phyloP scores from a whole-genome alignment of 768 basidiomycete species.

The Termitomyces sp. region DNA sequence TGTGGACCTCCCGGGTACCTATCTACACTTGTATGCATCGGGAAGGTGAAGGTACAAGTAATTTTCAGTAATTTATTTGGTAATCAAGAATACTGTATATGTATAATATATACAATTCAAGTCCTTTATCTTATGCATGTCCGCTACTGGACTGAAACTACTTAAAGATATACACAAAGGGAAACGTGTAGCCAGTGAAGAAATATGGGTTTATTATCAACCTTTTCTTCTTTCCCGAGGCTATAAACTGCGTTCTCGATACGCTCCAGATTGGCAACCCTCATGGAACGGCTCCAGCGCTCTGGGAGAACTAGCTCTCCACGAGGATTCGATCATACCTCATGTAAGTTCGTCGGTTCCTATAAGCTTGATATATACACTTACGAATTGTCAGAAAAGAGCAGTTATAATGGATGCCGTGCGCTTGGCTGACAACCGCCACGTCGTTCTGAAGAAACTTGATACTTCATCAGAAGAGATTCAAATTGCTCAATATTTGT shows the following conservation, averaged over 20 bases:
- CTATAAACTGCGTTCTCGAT: not conserved
- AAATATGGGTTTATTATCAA: not conserved
- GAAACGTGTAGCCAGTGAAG: not conserved
- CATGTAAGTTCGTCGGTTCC: not conserved
- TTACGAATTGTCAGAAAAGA: not conserved
- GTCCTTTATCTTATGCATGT: not conserved
- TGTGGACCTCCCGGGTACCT: too few species aligned
- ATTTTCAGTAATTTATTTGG: too few species aligned
- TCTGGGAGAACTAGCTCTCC: not conserved
- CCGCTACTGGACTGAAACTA: not conserved
- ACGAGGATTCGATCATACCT: not conserved
- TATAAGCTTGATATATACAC: not conserved
- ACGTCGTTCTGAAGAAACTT: constrained; percentile 1
- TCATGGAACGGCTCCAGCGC: not conserved
- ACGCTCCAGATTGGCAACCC: not conserved
- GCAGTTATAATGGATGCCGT: not conserved
- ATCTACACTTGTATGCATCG: too few species aligned
- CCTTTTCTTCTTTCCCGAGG: not conserved
- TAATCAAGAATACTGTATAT: too few species aligned
- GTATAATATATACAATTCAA: too few species aligned
- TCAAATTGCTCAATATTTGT: too few species aligned
- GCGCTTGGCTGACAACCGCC: not conserved
- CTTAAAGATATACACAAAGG: not conserved
- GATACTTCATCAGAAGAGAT: not conserved
- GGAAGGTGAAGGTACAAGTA: too few species aligned